Percentiles rank a stretch among this genome's conserved stretches.
Evolutionary conservation across 2,329 filamentous ascomycete genomes (phyloP).

Genomic region (Thelonectria blattea): DNA sequence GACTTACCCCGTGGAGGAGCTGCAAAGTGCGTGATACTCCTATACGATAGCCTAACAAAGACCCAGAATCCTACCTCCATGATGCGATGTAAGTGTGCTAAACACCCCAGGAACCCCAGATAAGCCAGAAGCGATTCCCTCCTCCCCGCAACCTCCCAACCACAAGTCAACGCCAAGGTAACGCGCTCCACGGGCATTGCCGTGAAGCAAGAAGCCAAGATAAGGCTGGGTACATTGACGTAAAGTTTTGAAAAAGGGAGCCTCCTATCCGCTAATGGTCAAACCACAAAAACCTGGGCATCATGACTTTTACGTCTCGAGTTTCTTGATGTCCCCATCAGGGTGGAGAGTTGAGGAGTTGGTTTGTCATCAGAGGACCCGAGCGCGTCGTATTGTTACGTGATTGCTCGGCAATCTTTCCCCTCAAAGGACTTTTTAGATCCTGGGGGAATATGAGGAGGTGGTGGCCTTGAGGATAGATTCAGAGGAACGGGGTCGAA

Average conservation of each 20-base stretch:
- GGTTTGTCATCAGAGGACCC: neutral
- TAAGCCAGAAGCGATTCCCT: no score
- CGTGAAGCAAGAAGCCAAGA: neutral
- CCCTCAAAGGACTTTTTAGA: neutral
- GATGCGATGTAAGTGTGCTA: no score
- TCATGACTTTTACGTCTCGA: neutral
- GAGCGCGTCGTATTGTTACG: neutral
- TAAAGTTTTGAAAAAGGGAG: slow-evolving; percentile 16
- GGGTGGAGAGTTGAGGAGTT: neutral
- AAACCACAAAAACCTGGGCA: neutral
- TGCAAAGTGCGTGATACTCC: no score
- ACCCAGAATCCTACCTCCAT: no score
- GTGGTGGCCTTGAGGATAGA: neutral
- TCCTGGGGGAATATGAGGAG: neutral
- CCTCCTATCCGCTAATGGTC: slow-evolving; percentile 6
- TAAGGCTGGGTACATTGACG: neutral
- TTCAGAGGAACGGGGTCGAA: neutral
- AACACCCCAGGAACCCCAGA: no score
- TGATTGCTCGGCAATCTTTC: neutral
- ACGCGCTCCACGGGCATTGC: no score
- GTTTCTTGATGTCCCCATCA: no score
- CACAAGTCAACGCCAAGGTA: no score
- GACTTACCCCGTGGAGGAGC: no score
- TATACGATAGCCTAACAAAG: no score
- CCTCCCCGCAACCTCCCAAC: no score